Conservation (phyloP, 768 basidiomycete genomes). For the Tulasnella calospora region DNA sequence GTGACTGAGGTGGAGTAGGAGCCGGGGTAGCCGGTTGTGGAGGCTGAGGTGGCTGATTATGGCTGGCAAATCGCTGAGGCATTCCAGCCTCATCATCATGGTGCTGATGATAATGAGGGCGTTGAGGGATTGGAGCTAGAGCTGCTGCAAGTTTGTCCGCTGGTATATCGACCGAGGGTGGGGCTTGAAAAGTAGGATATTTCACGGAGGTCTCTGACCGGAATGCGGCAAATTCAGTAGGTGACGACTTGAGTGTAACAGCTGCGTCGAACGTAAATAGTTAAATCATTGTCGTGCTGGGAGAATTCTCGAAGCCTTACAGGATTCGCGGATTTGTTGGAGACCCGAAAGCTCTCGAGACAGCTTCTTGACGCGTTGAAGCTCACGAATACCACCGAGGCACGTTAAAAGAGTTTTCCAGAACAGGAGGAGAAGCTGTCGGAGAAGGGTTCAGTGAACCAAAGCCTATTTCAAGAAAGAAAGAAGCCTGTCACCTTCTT, state of each 20-base stretch:
- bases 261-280: conserved; percentile 34
- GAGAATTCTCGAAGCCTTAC: conserved; percentile 34
- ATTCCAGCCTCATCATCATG: conserved; percentile 45
- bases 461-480: conserved; percentile 19
- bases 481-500: conserved; percentile 65
- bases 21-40: conserved; percentile 73
- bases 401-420: conserved; percentile 94
- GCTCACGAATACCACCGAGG: conserved; percentile 87
- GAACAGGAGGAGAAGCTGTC: conserved; percentile 79
- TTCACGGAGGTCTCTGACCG: conserved; percentile 88
- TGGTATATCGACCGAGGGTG: conserved; percentile 38
- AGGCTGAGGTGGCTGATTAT: conserved; percentile 28
- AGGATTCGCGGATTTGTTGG: conserved; percentile 48
- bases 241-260: conserved; percentile 78
- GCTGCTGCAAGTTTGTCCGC: conserved; percentile 75
- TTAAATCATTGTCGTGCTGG: neutral
- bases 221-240: conserved; percentile 85
- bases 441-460: neutral
- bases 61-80: conserved; percentile 31
- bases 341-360: conserved; percentile 82
- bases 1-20: conserved; percentile 66
- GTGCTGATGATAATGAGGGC: conserved; percentile 84
- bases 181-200: conserved; percentile 87
- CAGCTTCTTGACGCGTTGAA: conserved; percentile 73
- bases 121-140: conserved; percentile 85